phyloP scores from a whole-genome alignment of 345 rosid species.

The Populus tremula region DNA sequence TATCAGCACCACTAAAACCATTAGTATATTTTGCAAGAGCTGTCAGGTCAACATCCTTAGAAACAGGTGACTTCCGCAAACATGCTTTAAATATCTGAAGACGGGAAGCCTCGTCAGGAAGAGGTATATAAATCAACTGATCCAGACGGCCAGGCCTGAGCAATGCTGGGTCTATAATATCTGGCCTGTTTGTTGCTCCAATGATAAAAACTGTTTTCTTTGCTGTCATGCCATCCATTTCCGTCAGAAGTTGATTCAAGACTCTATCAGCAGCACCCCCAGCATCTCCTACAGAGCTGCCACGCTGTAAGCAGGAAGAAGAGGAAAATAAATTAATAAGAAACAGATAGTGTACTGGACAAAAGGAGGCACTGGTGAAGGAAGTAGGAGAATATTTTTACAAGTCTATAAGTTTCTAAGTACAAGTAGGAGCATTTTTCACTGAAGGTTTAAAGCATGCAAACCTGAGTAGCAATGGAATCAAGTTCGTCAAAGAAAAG shows the following conservation, averaged over 20 bases:
- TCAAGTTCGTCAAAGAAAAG: slow-evolving; percentile 41
- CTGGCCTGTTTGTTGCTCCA: slow-evolving; percentile 39
- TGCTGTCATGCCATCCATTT: slow-evolving; percentile 41
- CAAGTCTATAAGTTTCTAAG: not conserved
- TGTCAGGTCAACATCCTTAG: slow-evolving; percentile 27
- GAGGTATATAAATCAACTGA: slow-evolving; percentile 37
- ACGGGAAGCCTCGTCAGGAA: slow-evolving; percentile 37
- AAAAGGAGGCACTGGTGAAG: not conserved
- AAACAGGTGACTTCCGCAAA: slow-evolving; percentile 31
- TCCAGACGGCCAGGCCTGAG: slow-evolving; percentile 40
- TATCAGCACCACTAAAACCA: slow-evolving; percentile 41
- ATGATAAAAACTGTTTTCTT: slow-evolving; percentile 39
- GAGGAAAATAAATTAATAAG: not conserved
- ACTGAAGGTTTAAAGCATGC: not conserved
- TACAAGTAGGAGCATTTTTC: not conserved
- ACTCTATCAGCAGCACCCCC: slow-evolving; percentile 44
- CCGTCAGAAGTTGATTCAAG: slow-evolving; percentile 39
- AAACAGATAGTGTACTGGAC: not conserved
- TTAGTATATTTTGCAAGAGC: slow-evolving; percentile 29
- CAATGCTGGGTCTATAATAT: slow-evolving; percentile 31
- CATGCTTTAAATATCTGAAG: slow-evolving; percentile 39
- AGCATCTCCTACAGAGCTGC: slow-evolving; percentile 35
- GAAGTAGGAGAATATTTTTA: not conserved
- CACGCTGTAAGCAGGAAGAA: slow-evolving; percentile 23
- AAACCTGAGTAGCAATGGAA: slow-evolving; percentile 38